Conservation (phyloP, 768 basidiomycete species). For the Rhodotorula graminis region DNA sequence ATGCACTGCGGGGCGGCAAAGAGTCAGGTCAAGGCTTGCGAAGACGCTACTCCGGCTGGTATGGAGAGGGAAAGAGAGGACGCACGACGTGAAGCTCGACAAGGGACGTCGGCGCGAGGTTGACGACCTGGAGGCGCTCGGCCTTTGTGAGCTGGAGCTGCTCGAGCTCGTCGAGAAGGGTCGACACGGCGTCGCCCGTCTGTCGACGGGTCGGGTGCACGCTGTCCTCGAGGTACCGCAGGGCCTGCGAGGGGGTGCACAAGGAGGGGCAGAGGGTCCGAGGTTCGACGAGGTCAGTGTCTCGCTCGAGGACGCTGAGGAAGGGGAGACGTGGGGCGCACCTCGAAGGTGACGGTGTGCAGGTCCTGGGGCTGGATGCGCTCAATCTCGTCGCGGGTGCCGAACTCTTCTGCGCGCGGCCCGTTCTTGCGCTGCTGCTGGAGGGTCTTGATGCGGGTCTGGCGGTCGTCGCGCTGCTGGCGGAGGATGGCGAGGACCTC, state of each 20-base stretch:
- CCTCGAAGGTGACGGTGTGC: slow-evolving; percentile 38
- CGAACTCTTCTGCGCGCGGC: background rate
- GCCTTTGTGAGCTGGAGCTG: slow-evolving; percentile 74
- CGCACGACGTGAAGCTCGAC: slow-evolving; percentile 86
- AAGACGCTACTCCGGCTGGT: too few species aligned
- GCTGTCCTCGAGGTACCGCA: slow-evolving; percentile 72
- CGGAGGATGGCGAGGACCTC: slow-evolving; percentile 76
- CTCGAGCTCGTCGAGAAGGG: slow-evolving; percentile 63
- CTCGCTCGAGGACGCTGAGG: background rate
- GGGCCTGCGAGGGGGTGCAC: slow-evolving; percentile 66
- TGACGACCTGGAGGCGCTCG: slow-evolving; percentile 88
- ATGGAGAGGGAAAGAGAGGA: slow-evolving; percentile 40
- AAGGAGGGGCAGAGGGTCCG: too few species aligned
- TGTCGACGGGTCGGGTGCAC: slow-evolving; percentile 67
- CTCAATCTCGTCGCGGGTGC: slow-evolving; percentile 22
- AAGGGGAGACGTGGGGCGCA: background rate
- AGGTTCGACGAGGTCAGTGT: background rate
- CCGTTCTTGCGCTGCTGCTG: slow-evolving; percentile 5
- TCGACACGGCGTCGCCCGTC: slow-evolving; percentile 59
- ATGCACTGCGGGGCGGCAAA: slow-evolving; percentile 60
- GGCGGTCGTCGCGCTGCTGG: slow-evolving; percentile 48
- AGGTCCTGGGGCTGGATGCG: slow-evolving; percentile 34
- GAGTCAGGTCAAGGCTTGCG: too few species aligned
- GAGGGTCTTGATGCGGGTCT: slow-evolving; percentile 15
- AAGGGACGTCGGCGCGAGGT: slow-evolving; percentile 71